Percentiles rank a stretch among this genome's conserved stretches.
These are phyloP conservation scores for Neonectria sp. DNA, from an alignment of 2,329 filamentous ascomycete species.

Conservation along the genomic window DNA sequence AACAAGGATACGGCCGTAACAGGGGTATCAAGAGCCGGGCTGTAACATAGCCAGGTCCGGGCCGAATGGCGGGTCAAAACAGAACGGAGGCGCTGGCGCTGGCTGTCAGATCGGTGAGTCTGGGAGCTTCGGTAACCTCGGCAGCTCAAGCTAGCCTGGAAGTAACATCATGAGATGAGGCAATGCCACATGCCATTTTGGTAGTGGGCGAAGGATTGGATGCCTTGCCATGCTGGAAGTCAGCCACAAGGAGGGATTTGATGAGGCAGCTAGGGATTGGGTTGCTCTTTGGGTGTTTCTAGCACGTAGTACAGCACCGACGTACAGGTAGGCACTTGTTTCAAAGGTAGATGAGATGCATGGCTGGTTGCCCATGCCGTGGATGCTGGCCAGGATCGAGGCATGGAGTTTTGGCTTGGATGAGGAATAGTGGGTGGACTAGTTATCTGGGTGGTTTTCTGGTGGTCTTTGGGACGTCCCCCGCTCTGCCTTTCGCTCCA, in stretches of 20 bases:
- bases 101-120: conserved; percentile 3
- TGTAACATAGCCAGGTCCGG: conserved; percentile 19
- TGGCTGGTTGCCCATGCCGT: neutral
- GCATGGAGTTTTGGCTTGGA: conserved; percentile 2
- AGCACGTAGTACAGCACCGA: neutral
- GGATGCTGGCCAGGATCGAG: neutral
- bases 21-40: conserved; percentile 16
- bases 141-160: neutral
- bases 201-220: neutral
- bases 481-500: neutral
- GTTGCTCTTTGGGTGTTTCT: neutral
- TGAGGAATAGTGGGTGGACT: conserved; percentile 12
- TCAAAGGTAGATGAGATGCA: neutral
- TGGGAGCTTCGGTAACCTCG: neutral
- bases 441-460: neutral
- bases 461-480: neutral
- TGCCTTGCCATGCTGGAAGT: neutral
- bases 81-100: neutral
- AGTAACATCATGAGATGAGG: conserved; percentile 1
- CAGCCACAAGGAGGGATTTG: neutral
- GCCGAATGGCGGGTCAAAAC: conserved; percentile 16
- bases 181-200: neutral
- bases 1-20: conserved; percentile 5
- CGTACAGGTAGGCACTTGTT: neutral
- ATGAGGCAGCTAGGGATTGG: neutral